Evolutionary conservation across 83 land plant species (phyloP), one percentile per base, ranked within the genome.

Genomic region (Thuja plicata): DNA sequence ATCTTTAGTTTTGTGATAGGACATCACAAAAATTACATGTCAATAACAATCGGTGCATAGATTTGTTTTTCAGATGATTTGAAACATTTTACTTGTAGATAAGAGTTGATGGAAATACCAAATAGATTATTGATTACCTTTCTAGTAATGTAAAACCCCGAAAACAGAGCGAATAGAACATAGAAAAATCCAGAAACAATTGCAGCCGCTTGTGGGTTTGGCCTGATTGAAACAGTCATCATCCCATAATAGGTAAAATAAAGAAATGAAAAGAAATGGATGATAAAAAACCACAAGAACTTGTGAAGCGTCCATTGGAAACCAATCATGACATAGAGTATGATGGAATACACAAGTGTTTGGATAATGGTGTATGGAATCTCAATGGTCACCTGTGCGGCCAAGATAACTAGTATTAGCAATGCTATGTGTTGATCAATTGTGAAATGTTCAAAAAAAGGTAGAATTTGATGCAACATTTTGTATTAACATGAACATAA

Each of bases 121-220:
- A 78, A 78, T 5, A 15, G 1, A 38, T 37, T 3, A 15, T 35
- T 15, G 5, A 90, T 90, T 91, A 91, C 94, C 32, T 92, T 88
- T 88, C 60, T 46, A 46, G 95, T 92, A 55, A 95, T 89, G 83
- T 92, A 73, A 90, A 94, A 95, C 1, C 96, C 96, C 1, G 93
- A 86, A 90, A 95, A 95, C 30, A 95, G 91, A 76, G 92, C 89
- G 76, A 91, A 89, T 40, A 92, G 77, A 15, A 88, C 43, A 78
- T 91, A 93, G 90, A 90, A 92, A 15, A 84, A 41, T 0, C 94
- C 74, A 30, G 94, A 77, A 4, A 93, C 57, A 81, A 93, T 89
- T 30, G 90, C 66, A 70, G 96, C 95, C 34, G 93, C 90, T 85
- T 91, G 89, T 34, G 43, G 37, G 0, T 54, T 54, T 54, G 57